Base-by-base conservation (phyloP, 1,284 basidiomycete genomes). In the Flammula alnicola region DNA sequence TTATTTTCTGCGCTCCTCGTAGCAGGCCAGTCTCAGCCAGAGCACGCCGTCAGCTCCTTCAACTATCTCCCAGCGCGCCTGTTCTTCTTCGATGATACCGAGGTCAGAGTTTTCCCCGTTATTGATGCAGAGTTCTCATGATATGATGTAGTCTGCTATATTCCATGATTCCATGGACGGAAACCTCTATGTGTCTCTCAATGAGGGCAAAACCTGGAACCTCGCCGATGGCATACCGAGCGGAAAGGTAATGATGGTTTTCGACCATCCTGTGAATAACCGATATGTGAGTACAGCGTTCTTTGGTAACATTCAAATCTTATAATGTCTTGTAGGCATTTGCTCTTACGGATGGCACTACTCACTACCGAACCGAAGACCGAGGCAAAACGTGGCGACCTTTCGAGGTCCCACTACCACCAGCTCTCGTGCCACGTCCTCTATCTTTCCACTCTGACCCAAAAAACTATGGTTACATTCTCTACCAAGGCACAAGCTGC, bases 41-140 rank as follows among this genome's bases (percentile, higher is more conserved):
- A 66, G 39, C 68, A 71, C 52, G 59, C 69, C 5, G 60, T 86
- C 44, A 76, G 67, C 27, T 70, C 74, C 48, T 90, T 90, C 65
- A 60, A 74, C 41, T 90, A 91, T 66, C 72, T 92, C n/a, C 95
- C 95, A 0, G 78, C 80, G n/a, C 78, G 82, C 58, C 69, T 98
- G 45, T 89, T 91, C 75, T 98, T 95, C 78, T 96, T 98, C 72
- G 91, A 96, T 58, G 95, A 97, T 72, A 88, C 91, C 5, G 70
- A 86, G 32, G 93, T 94, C 55, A 57, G 77, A 44, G 36, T 23
- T 7, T 22, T 2, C 2, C 14, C 8, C 25, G 32, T 30, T 31
- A 26, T 33, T 23, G 19, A 9, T 16, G 43, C 12, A 44, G 4
- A 6, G 8, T 25, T 26, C 37, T 52, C 12, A 44, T 29, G 16